phyloP scores from a whole-genome alignment of 176 grass and related monocot species.

The Avena atlantica region DNA sequence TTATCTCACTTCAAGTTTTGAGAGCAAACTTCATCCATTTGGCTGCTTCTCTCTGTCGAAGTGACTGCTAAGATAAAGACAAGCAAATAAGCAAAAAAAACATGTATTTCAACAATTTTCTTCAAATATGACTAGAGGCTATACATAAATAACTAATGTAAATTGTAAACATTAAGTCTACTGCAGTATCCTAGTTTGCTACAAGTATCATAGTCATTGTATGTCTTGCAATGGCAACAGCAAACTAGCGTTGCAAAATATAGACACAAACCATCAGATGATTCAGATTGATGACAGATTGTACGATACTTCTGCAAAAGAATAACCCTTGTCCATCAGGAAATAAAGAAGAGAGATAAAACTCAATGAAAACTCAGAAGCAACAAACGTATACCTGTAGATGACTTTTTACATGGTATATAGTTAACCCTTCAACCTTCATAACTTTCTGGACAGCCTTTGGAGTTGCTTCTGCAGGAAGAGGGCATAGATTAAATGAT shows the following conservation, averaged over 20 bases:
- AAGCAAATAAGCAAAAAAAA: neutral
- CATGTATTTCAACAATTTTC: neutral
- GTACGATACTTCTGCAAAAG: constrained; percentile 74
- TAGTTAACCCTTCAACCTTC: constrained; percentile 82
- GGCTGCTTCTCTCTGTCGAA: constrained; percentile 13
- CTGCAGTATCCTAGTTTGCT: neutral
- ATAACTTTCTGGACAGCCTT: constrained; percentile 86
- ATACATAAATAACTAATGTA: neutral
- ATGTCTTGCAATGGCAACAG: neutral
- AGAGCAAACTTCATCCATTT: constrained; percentile 19
- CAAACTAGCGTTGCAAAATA: constrained; percentile 13
- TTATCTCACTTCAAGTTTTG: constrained; percentile 41
- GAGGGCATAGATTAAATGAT: neutral
- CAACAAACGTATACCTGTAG: constrained; percentile 58
- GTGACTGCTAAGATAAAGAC: constrained; percentile 18
- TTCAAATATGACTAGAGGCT: neutral
- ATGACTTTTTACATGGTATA: constrained; percentile 97
- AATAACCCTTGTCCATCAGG: constrained; percentile 17
- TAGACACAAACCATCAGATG: constrained; percentile 56
- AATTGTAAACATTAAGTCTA: too few species aligned
- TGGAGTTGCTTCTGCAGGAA: constrained; percentile 80
- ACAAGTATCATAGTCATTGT: too few species aligned
- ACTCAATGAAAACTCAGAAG: constrained; percentile 1
- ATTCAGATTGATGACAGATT: constrained; percentile 54
- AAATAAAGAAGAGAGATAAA: constrained; percentile 18